These are phyloP conservation scores for Bathelium albidoporum DNA, from an alignment of 495 filamentous ascomycete species.

Conservation along the genomic window DNA sequence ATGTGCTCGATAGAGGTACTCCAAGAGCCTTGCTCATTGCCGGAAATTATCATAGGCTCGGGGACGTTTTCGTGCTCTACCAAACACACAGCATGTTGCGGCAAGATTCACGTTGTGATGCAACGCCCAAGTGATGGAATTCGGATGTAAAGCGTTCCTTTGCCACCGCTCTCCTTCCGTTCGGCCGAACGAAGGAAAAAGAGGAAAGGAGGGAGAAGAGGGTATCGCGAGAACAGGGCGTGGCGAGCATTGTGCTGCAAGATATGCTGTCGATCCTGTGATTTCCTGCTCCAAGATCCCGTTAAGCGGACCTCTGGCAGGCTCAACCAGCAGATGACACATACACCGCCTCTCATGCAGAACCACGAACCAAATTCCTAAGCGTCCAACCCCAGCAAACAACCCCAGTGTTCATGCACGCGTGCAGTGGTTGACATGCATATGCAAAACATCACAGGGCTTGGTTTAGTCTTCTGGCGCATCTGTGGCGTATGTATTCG, in stretches of 20 bases:
- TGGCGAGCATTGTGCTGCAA: neutral
- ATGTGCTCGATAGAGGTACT: too few species aligned
- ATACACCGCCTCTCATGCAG: neutral
- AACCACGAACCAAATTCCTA: neutral
- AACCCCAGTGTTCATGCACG: neutral
- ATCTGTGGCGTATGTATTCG: too few species aligned
- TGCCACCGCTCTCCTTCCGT: neutral
- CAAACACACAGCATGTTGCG: neutral
- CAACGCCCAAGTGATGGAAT: neutral
- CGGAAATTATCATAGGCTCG: neutral
- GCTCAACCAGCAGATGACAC: neutral
- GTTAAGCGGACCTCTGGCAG: neutral
- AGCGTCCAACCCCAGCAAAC: neutral
- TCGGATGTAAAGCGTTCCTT: neutral
- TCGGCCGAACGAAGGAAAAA: neutral
- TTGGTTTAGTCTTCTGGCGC: neutral
- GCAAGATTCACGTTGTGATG: neutral
- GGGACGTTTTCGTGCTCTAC: neutral
- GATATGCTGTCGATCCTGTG: neutral
- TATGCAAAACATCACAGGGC: neutral
- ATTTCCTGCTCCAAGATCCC: neutral
- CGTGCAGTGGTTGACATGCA: neutral
- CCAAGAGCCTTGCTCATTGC: too few species aligned
- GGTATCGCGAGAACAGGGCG: neutral
- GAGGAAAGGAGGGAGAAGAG: neutral